phyloP scores from a whole-genome alignment of 2,329 filamentous ascomycete species.

The Bipolaris bicolor region DNA sequence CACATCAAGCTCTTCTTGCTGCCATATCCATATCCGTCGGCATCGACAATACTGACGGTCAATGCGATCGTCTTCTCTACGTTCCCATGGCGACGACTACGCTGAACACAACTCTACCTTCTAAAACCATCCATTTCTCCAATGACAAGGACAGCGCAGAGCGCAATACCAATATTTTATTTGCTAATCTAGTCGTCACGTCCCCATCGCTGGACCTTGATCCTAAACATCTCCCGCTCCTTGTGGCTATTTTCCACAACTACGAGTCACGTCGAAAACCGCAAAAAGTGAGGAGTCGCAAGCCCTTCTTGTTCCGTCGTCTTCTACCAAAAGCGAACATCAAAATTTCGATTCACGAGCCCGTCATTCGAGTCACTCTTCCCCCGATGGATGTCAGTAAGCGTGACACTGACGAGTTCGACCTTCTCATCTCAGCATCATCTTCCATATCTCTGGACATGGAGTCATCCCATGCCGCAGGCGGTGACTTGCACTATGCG shows the following conservation, averaged over 20 bases:
- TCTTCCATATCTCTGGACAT: slow-evolving; percentile 92
- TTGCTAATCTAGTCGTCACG: slow-evolving; percentile 94
- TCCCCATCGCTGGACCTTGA: slow-evolving; percentile 94
- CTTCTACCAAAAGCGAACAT: slow-evolving; percentile 91
- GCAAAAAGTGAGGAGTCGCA: slow-evolving; percentile 49
- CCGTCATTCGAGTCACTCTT: slow-evolving; percentile 86
- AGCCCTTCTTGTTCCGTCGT: slow-evolving; percentile 75
- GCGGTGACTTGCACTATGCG: slow-evolving; percentile 85
- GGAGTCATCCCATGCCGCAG: slow-evolving; percentile 90
- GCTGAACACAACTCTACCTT: slow-evolving; percentile 89
- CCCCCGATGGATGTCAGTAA: slow-evolving; percentile 70
- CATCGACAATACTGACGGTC: slow-evolving; percentile 85
- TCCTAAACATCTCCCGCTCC: slow-evolving; percentile 85
- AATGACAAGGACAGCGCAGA: slow-evolving; percentile 75
- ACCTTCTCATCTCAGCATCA: slow-evolving; percentile 92
- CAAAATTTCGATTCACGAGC: slow-evolving; percentile 96
- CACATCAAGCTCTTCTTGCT: slow-evolving; percentile 90
- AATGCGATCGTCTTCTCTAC: slow-evolving; percentile 86
- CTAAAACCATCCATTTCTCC: slow-evolving; percentile 86
- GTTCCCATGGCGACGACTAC: slow-evolving; percentile 97
- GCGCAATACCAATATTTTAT: slow-evolving; percentile 93
- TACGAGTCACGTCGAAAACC: slow-evolving; percentile 36
- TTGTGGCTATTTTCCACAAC: slow-evolving; percentile 75
- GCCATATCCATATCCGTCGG: slow-evolving; percentile 92
- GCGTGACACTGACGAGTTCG: slow-evolving; percentile 78